Base-by-base conservation (phyloP, 148 eudicot species). In the Chenopodium berlandieri region DNA sequence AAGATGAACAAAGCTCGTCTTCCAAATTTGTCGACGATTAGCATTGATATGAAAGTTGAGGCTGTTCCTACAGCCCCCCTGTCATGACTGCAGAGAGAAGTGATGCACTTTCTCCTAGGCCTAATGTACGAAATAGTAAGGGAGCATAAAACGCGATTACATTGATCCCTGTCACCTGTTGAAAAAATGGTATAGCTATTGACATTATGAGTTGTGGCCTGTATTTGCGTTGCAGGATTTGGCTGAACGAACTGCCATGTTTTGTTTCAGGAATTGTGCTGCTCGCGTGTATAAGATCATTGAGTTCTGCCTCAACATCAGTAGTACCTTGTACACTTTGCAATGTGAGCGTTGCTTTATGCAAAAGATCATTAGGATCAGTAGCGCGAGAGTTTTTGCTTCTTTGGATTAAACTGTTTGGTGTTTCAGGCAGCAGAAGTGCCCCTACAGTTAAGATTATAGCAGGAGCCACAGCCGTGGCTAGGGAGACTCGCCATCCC, bases 401-500 rank as follows among this genome's bases (percentile, higher is more conserved):
- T 54, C 84, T 84, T 80, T 92, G 90, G 75, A 92, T 85, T 6
- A 92, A 77, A 82, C 91, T 89, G 86, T 90, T 91, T 20, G 94
- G 92, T 48, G 94, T 90, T 75, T 91, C 94, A 7, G 94, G 91
- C 64, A 92, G 88, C 75, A 83, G 77, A 9, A 90, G 23, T 47
- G 93, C 87, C 2, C 93, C 95, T 7, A 87, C 1, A 1, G 87
- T 88, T 71, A 90, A 68, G 66, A 89, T 75, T 14, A 74, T n/a
- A 20, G 91, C 91, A 10, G 93, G 95, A 32, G 81, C 44, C 2
- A 82, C 88, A 14, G 89, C 93, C 80, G 80, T 66, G 34, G 81
- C 88, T 82, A 92, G 65, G 17, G 93, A 90, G 40, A 90, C 69
- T 50, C 95, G 78, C 95, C 95, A 92, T 7, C 95, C 95, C 90